These are phyloP conservation scores for Herpetospermum pedunculosum DNA, from an alignment of 306 rosid genomes.

Conservation along the genomic window DNA sequence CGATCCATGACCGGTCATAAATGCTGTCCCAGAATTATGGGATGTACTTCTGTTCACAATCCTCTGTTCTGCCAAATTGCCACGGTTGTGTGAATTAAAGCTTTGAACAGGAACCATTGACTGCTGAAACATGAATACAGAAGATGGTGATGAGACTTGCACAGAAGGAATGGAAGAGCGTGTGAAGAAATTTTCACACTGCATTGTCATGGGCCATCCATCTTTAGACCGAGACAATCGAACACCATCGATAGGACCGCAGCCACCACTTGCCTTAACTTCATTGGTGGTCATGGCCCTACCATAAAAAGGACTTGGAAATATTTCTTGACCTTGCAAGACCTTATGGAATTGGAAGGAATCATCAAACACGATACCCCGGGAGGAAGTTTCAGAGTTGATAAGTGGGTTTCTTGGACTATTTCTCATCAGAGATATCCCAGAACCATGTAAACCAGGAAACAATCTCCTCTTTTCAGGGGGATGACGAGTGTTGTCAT, in stretches of 20 bases:
- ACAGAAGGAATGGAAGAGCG: constrained; percentile 37
- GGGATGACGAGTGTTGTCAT: constrained; percentile 34
- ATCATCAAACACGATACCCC: constrained; percentile 65
- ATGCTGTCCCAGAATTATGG: neutral
- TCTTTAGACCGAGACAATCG: constrained; percentile 39
- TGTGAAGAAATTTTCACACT: constrained; percentile 24
- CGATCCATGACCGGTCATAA: neutral
- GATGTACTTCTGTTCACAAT: neutral
- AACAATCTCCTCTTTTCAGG: constrained; percentile 49
- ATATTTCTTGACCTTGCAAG: constrained; percentile 99
- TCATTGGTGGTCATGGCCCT: constrained; percentile 31
- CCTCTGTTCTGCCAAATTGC: neutral
- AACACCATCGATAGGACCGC: constrained; percentile 43
- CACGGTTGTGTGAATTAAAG: constrained; percentile 16
- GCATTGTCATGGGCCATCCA: constrained; percentile 47
- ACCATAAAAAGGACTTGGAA: constrained; percentile 56
- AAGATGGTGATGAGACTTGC: constrained; percentile 87
- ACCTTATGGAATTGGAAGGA: constrained; percentile 88
- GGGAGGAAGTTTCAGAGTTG: constrained; percentile 44
- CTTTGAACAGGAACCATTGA: constrained; percentile 39
- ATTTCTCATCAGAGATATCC: constrained; percentile 43
- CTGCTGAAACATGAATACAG: constrained; percentile 90
- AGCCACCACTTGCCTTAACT: constrained; percentile 40
- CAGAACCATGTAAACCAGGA: constrained; percentile 46
- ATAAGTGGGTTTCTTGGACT: constrained; percentile 30